Evolutionary conservation across 305 asterid species (phyloP), one percentile per base, ranked within the genome.

Genomic region (Salvia sclarea): DNA sequence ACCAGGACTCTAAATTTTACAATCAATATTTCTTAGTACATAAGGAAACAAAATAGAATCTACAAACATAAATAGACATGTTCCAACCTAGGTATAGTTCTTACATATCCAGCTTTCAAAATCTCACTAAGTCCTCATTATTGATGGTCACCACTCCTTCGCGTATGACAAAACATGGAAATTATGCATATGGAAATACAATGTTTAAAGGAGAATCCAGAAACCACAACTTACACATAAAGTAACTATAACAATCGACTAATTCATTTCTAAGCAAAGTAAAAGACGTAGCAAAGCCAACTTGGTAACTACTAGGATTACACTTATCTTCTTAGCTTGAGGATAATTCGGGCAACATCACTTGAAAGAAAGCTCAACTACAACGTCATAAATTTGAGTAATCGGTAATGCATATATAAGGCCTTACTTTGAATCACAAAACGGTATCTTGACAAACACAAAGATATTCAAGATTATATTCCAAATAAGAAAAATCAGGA

Each of bases 31-130:
- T 66, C 41, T 6, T 1, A 10, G 60, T 52, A 18, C 21, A 35
- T 41, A n/a, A 50, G 6, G 22, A 52, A 17, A 62, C 41, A 31
- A 30, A 38, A 14, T 18, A n/a, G 44, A 38, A 25, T 6, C 53
- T 25, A 64, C 5, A 45, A 14, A 24, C 59, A 24, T 6, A 41
- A 58, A 55, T 41, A 25, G 21, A 44, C 62, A 72, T 14, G 54
- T 56, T 68, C 65, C 43, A 55, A 68, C 57, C 64, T 10, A 24
- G 65, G 35, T 30, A 31, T 33, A 20, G 38, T 44, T 44, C 28
- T 4, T 17, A 17, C 53, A 22, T 14, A 22, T 22, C 58, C 58
- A 21, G 58, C 28, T 43, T 31, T 11, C 33, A 47, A 24, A 48
- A 20, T 48, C 48, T 28, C 45, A 30, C 20, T 1, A 52, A 37